Evolutionary conservation across 805 yeast species (phyloP), one percentile per base, ranked within the genome.

Genomic region (Saccharomycopsis olivae): DNA sequence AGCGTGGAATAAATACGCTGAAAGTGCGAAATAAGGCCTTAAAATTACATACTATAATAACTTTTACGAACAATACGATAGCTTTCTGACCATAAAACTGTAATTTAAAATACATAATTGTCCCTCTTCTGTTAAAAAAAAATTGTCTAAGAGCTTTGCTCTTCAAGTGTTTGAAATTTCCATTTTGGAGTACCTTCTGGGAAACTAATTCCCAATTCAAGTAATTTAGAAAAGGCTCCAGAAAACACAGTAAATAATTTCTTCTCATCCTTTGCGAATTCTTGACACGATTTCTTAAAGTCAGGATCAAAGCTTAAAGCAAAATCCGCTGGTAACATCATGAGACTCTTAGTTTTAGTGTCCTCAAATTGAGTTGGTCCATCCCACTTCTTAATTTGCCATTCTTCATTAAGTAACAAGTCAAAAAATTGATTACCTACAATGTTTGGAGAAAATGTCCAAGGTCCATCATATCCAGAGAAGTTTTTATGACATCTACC

Each of bases 261-360:
- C 13, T 66, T 70, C 54, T 75, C 73, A 57, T 84, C 81, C 21
- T 64, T 62, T 19, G 94, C 88, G 58, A 77, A 86, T 41, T 61
- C 60, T 50, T 75, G 69, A 13, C 79, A 88, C 71, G 78, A 75
- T 40, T 61, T 58, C 44, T 61, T 60, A 57, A 77, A 84, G 36
- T 58, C 62, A 3, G 74, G 68, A 57, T 80, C 88, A 49, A 71
- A 61, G n/a, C 73, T 54, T 33, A 82, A 61, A 13, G 84, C 75
- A 68, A 76, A 68, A 54, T 86, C 95, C 10, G 94, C 76, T 21
- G 84, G 86, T 39, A 86, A 61, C 95, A 86, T 86, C 94, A 86
- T 85, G 49, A 82, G 69, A 1, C 64, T 53, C 32, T 75, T 73
- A 39, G 74, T 66, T 47, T 67, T 72, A 45, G 70, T 67, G 53